Evolutionary conservation across 805 yeast genomes (phyloP).

Genomic region (Starmerella floris): DNA sequence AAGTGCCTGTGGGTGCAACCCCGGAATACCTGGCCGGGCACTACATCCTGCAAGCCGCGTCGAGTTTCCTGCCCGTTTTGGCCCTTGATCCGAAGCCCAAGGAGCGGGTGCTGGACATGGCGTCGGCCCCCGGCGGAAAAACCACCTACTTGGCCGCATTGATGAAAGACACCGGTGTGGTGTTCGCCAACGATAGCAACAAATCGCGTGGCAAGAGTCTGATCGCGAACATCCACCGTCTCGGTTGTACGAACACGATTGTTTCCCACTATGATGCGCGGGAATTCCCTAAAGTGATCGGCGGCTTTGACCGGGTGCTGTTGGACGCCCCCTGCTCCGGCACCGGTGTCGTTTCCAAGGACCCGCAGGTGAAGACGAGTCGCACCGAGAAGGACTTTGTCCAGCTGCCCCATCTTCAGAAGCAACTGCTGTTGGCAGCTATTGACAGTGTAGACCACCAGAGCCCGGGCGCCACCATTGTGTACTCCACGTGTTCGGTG

Average conservation of each 20-base stretch:
- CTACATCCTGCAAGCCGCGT: constrained; percentile 95
- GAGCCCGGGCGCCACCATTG: constrained; percentile 68
- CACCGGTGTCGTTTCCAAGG: constrained; percentile 97
- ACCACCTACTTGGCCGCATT: constrained; percentile 88
- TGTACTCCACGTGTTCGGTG: constrained; percentile 95
- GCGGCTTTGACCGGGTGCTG: constrained; percentile 90
- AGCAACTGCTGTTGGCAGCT: constrained; percentile 83
- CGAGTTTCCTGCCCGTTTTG: constrained; percentile 94
- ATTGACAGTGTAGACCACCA: constrained; percentile 94
- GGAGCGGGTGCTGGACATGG: constrained; percentile 95
- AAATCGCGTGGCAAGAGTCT: constrained; percentile 91
- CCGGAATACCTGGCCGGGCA: constrained; percentile 98
- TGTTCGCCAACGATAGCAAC: constrained; percentile 94
- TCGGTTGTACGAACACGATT: constrained; percentile 91
- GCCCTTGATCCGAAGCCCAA: constrained; percentile 95
- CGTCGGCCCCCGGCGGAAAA: constrained; percentile 99
- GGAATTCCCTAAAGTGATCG: constrained; percentile 94
- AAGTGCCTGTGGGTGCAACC: constrained; percentile 99
- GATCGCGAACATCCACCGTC: constrained; percentile 92
- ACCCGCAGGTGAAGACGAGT: constrained; percentile 81
- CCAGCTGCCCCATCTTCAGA: constrained; percentile 92
- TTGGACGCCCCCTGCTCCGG: constrained; percentile 99
- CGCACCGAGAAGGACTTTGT: constrained; percentile 94
- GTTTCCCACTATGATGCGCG: constrained; percentile 97
- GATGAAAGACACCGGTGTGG: constrained; percentile 96